These are phyloP conservation scores for Apiosordaria backusii DNA, from an alignment of 495 filamentous ascomycete genomes.

Conservation along the genomic window DNA sequence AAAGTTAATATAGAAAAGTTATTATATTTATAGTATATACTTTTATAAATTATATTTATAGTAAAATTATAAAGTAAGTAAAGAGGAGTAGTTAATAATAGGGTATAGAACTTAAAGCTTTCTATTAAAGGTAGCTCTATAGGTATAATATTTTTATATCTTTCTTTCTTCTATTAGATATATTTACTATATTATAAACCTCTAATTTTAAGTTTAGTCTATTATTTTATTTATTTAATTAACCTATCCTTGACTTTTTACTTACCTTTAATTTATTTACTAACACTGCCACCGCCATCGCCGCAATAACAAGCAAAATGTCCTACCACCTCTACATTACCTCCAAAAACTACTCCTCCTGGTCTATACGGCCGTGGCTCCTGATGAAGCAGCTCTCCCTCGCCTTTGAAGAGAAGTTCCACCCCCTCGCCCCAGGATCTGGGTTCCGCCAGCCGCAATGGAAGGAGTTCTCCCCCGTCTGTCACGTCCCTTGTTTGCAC, in stretches of 20 bases:
- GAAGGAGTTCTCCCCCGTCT: slow-evolving; percentile 31
- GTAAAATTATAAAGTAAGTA: neutral
- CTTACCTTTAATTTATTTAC: neutral
- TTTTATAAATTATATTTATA: neutral
- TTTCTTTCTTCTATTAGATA: neutral
- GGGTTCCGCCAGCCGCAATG: slow-evolving; percentile 21
- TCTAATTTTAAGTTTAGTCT: neutral
- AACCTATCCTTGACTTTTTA: too few species aligned
- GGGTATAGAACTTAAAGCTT: slow-evolving; percentile 7
- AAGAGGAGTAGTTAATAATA: slow-evolving; percentile 13
- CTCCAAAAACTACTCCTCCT: slow-evolving; percentile 37
- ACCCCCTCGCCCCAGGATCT: slow-evolving; percentile 17
- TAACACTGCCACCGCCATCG: neutral
- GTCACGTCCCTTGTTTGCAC: slow-evolving; percentile 34
- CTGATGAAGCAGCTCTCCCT: slow-evolving; percentile 29
- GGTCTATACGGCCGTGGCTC: slow-evolving; percentile 36
- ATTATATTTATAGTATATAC: neutral
- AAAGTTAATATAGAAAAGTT: neutral
- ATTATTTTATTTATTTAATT: neutral
- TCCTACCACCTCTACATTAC: slow-evolving; percentile 31
- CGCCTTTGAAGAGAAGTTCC: slow-evolving; percentile 29
- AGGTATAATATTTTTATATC: neutral
- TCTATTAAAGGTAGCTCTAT: slow-evolving; percentile 15
- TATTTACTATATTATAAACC: neutral
- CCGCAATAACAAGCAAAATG: too few species aligned